These are phyloP conservation scores for Cyclotella atomus DNA, from an alignment of 108 stramenopile species.

Conservation along the genomic window DNA sequence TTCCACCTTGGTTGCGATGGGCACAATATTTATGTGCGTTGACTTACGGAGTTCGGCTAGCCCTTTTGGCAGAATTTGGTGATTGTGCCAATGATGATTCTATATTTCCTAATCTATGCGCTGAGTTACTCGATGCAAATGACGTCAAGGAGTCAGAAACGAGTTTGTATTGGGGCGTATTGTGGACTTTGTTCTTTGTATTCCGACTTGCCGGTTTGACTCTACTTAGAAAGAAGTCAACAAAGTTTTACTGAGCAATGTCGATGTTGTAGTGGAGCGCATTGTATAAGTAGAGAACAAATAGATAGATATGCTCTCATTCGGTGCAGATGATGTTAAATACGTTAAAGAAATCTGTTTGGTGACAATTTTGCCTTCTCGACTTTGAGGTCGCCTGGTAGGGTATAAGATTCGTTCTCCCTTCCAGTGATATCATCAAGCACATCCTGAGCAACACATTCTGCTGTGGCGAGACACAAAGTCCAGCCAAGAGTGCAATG, in stretches of 20 bases:
- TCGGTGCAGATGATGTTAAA: neutral
- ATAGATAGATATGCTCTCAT: too few species aligned
- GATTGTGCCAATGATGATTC: conserved; percentile 37
- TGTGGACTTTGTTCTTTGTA: conserved; percentile 58
- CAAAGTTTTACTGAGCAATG: conserved; percentile 63
- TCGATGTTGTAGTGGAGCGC: neutral
- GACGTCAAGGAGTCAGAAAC: conserved; percentile 31
- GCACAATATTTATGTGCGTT: conserved; percentile 73
- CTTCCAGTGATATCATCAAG: conserved; percentile 31
- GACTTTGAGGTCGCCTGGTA: conserved; percentile 39
- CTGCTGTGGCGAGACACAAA: conserved; percentile 47
- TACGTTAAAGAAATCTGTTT: conserved; percentile 23
- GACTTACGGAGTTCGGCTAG: conserved; percentile 67
- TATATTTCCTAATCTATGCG: conserved; percentile 49
- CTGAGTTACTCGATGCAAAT: conserved; percentile 48
- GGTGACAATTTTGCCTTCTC: conserved; percentile 35
- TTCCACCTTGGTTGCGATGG: conserved; percentile 79
- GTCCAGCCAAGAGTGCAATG: conserved; percentile 70
- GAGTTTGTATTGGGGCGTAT: conserved; percentile 62
- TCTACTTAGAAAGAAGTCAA: conserved; percentile 68
- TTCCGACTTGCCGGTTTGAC: conserved; percentile 62
- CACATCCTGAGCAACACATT: conserved; percentile 56
- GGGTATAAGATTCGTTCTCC: conserved; percentile 6
- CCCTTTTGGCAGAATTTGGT: conserved; percentile 66
- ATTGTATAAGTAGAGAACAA: neutral